Conservation (phyloP, 164 flowering plant genomes). For the Aristolochia contorta region DNA sequence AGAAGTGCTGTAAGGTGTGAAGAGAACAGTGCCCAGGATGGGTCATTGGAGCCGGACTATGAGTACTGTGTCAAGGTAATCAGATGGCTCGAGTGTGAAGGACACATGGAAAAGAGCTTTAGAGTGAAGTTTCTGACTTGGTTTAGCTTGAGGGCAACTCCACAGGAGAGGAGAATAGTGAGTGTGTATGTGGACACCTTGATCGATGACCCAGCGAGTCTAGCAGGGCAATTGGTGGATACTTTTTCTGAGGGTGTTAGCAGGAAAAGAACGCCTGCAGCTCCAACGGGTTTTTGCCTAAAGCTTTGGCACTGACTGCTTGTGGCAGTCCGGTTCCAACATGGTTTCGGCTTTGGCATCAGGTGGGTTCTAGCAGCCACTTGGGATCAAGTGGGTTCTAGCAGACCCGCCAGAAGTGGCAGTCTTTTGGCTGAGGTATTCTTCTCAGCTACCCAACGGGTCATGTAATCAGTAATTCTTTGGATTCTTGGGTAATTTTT, state of each 20-base stretch:
- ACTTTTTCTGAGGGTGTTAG: slow-evolving; percentile 65
- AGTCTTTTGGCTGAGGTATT: neutral
- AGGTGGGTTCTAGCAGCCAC: too few species aligned
- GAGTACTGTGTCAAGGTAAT: slow-evolving; percentile 76
- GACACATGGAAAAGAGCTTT: slow-evolving; percentile 64
- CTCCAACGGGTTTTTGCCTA: slow-evolving; percentile 65
- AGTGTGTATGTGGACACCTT: slow-evolving; percentile 72
- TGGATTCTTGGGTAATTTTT: slow-evolving; percentile 1
- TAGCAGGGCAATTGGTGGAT: slow-evolving; percentile 85
- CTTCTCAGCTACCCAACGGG: too few species aligned
- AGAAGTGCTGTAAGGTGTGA: slow-evolving; percentile 19
- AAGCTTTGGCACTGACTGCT: slow-evolving; percentile 63
- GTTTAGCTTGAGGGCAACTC: slow-evolving; percentile 79
- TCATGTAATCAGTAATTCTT: slow-evolving; percentile 3
- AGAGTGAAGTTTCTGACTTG: slow-evolving; percentile 87
- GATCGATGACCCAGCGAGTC: slow-evolving; percentile 61
- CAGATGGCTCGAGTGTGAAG: slow-evolving; percentile 74
- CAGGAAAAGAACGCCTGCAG: slow-evolving; percentile 31
- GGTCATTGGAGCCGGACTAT: slow-evolving; percentile 41
- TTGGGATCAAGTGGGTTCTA: too few species aligned
- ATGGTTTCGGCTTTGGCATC: too few species aligned
- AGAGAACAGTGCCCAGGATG: slow-evolving; percentile 22
- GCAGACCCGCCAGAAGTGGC: too few species aligned
- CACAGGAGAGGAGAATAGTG: slow-evolving; percentile 63
- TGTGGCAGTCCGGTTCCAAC: neutral